Percentiles rank a stretch among this genome's conserved stretches.
Conservation (phyloP, 305 asterid genomes). For the Fraxinus sp. region DNA sequence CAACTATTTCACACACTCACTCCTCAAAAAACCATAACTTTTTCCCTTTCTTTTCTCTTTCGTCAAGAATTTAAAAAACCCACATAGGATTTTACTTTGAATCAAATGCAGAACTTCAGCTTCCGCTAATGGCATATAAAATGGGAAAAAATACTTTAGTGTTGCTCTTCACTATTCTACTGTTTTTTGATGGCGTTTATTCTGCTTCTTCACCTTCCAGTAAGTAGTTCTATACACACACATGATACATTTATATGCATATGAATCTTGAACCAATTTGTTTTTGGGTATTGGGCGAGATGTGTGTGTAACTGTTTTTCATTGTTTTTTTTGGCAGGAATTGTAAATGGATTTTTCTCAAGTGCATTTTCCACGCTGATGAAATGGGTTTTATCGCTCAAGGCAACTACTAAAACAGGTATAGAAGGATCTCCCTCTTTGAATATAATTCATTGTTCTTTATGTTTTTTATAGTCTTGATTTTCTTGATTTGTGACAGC, state of each 20-base stretch:
- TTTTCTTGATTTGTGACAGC: conserved; percentile 41
- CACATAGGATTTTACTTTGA: conserved; percentile 40
- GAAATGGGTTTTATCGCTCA: conserved; percentile 81
- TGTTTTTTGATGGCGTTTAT: conserved; percentile 42
- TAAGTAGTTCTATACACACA: conserved; percentile 34
- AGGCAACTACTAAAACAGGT: conserved; percentile 79
- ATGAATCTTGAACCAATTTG: conserved; percentile 20
- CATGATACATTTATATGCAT: conserved; percentile 13
- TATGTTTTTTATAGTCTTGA: not conserved
- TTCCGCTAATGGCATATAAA: conserved; percentile 36
- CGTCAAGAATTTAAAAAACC: conserved; percentile 30
- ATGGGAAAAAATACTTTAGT: conserved; percentile 36
- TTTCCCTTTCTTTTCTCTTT: conserved; percentile 24
- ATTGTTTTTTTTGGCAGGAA: conserved; percentile 41
- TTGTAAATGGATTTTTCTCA: conserved; percentile 74
- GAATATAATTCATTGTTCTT: conserved; percentile 5
- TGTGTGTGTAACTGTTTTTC: not conserved
- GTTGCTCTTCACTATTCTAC: conserved; percentile 50
- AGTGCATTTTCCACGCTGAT: conserved; percentile 67
- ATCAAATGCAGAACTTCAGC: conserved; percentile 46
- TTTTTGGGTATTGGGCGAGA: not conserved
- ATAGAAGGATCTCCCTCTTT: conserved; percentile 22
- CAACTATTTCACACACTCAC: conserved; percentile 27
- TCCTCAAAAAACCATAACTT: conserved; percentile 44
- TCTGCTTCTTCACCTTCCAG: conserved; percentile 77